Conservation (phyloP, 306 rosid species). For the Vigna nakashimae region DNA sequence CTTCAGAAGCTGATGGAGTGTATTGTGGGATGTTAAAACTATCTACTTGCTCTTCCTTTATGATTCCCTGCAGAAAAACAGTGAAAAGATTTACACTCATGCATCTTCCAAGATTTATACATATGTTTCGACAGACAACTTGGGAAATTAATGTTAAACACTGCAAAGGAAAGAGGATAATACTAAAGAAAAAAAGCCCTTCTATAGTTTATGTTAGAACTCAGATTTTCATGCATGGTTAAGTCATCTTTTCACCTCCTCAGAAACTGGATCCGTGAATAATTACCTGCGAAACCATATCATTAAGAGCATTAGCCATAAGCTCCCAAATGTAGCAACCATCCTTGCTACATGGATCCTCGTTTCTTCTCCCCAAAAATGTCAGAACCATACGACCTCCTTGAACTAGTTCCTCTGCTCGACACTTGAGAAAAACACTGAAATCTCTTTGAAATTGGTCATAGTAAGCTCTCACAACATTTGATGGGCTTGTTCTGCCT, state of each 20-base stretch:
- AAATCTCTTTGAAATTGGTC: slow-evolving; percentile 57
- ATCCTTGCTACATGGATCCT: slow-evolving; percentile 54
- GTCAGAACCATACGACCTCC: slow-evolving; percentile 67
- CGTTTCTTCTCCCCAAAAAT: slow-evolving; percentile 54
- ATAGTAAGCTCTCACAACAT: slow-evolving; percentile 48
- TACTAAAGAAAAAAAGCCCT: too few species aligned
- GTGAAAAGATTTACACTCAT: background rate
- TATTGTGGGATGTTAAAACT: slow-evolving; percentile 55
- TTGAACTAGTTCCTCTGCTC: slow-evolving; percentile 55
- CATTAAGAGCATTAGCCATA: slow-evolving; percentile 55
- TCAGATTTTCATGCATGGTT: too few species aligned
- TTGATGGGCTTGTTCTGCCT: slow-evolving; percentile 47
- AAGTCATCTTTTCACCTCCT: too few species aligned
- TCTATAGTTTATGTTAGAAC: too few species aligned
- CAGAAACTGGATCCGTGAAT: background rate
- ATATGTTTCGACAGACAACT: background rate
- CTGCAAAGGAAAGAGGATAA: too few species aligned
- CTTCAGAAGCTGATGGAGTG: slow-evolving; percentile 53
- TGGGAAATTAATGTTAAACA: background rate
- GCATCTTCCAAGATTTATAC: too few species aligned
- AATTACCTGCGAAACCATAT: slow-evolving; percentile 54
- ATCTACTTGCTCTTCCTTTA: slow-evolving; percentile 42
- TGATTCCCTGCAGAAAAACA: background rate
- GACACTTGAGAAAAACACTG: slow-evolving; percentile 51
- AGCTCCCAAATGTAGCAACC: slow-evolving; percentile 57